These are phyloP conservation scores for Platanthera zijinensis DNA, from an alignment of 106 monocot species.

Conservation along the genomic window DNA sequence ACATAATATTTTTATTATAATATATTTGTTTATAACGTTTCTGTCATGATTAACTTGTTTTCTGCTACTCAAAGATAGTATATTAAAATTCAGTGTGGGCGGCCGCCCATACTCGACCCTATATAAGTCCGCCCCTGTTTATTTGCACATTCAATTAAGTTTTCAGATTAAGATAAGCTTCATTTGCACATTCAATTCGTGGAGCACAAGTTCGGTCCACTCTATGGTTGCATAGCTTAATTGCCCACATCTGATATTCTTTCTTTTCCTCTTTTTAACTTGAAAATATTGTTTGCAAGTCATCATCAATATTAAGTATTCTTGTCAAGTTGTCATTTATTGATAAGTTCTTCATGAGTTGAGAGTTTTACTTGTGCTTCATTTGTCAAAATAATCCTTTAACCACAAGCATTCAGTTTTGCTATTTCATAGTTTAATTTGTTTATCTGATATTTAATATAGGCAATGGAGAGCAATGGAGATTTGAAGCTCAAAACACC, in stretches of 20 bases:
- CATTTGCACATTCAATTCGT: neutral
- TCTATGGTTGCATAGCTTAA: neutral
- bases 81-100: too few species aligned
- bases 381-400: neutral
- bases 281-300: neutral
- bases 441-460: slow-evolving; percentile 9
- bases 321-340: neutral
- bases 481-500: slow-evolving; percentile 45
- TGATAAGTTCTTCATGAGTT: neutral
- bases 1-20: too few species aligned
- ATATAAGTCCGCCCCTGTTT: neutral
- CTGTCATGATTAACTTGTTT: too few species aligned
- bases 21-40: too few species aligned
- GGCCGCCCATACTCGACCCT: too few species aligned
- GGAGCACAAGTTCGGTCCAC: neutral
- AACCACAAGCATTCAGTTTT: neutral
- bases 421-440: neutral
- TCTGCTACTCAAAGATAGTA: too few species aligned
- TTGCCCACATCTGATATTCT: neutral
- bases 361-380: neutral
- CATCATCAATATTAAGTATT: neutral
- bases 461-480: slow-evolving; percentile 81
- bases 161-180: neutral
- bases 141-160: neutral
- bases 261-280: neutral